Conservation (phyloP, 306 rosid species). For the Cucurbita argyrosperma region DNA sequence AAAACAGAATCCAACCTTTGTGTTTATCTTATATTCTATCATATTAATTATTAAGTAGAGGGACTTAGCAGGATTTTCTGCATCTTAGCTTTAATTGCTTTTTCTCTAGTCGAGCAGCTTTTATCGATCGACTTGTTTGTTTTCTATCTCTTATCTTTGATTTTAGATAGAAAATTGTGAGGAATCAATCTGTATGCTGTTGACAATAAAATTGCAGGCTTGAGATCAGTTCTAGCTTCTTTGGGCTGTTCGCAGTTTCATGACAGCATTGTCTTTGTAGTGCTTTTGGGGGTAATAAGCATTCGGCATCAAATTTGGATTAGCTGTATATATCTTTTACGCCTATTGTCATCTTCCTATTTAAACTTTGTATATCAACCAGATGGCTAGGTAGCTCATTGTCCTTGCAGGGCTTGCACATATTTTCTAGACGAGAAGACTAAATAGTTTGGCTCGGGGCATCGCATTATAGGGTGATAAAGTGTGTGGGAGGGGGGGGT, state of each 20-base stretch:
- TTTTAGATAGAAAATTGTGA: neutral
- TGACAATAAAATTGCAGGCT: neutral
- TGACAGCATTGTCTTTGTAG: neutral
- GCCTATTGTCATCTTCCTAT: neutral
- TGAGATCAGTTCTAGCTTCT: neutral
- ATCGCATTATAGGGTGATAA: conserved; percentile 62
- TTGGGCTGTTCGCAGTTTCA: neutral
- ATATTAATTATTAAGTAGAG: neutral
- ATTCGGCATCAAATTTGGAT: neutral
- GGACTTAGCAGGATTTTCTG: neutral
- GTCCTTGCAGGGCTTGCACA: conserved; percentile 88
- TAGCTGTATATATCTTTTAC: neutral
- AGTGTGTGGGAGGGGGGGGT: too few species aligned
- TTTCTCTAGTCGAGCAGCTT: neutral
- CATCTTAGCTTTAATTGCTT: neutral
- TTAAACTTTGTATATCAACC: neutral
- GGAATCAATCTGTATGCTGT: neutral
- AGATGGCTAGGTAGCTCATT: conserved; percentile 78
- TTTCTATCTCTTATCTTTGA: neutral
- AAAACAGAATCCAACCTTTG: neutral
- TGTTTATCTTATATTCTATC: neutral
- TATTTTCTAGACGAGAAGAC: conserved; percentile 91
- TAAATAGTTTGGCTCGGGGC: conserved; percentile 82
- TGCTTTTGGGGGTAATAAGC: neutral
- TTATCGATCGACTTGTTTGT: neutral